Conservation (phyloP, 2,329 filamentous ascomycete species). For the Myriosclerotinia duriaeana region DNA sequence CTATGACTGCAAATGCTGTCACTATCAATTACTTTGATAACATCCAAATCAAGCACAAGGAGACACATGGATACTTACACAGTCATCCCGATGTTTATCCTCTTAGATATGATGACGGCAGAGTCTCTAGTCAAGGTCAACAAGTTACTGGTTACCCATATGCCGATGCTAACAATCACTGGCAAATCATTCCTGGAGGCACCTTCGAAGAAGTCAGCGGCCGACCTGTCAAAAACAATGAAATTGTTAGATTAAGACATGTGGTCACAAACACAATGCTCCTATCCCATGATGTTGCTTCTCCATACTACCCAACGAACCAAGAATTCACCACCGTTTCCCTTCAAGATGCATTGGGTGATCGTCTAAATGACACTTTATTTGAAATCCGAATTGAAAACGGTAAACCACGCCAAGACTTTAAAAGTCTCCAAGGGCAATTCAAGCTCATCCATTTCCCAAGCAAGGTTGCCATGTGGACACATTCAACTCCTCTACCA, state of each 20-base stretch:
- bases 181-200: slow-evolving; percentile 81
- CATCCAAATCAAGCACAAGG: slow-evolving; percentile 90
- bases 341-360: slow-evolving; percentile 67
- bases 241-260: slow-evolving; percentile 83
- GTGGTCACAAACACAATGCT: slow-evolving; percentile 81
- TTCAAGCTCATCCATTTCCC: slow-evolving; percentile 96
- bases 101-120: slow-evolving; percentile 92
- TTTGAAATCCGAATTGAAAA: slow-evolving; percentile 92
- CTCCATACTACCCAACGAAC: slow-evolving; percentile 93
- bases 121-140: slow-evolving; percentile 95
- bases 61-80: slow-evolving; percentile 94
- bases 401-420: slow-evolving; percentile 76
- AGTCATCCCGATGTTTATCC: slow-evolving; percentile 89
- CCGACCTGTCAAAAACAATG: slow-evolving; percentile 74
- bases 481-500: slow-evolving; percentile 88
- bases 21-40: slow-evolving; percentile 87
- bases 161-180: slow-evolving; percentile 98
- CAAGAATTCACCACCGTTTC: slow-evolving; percentile 92
- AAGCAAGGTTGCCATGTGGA: slow-evolving; percentile 99
- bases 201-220: slow-evolving; percentile 60
- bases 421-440: slow-evolving; percentile 86
- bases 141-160: slow-evolving; percentile 97
- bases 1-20: slow-evolving; percentile 83
- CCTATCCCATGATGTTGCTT: slow-evolving; percentile 94
- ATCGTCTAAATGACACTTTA: slow-evolving; percentile 81